These are phyloP conservation scores for Acacia melanoxylon DNA, from an alignment of 306 rosid species.

Conservation along the genomic window DNA sequence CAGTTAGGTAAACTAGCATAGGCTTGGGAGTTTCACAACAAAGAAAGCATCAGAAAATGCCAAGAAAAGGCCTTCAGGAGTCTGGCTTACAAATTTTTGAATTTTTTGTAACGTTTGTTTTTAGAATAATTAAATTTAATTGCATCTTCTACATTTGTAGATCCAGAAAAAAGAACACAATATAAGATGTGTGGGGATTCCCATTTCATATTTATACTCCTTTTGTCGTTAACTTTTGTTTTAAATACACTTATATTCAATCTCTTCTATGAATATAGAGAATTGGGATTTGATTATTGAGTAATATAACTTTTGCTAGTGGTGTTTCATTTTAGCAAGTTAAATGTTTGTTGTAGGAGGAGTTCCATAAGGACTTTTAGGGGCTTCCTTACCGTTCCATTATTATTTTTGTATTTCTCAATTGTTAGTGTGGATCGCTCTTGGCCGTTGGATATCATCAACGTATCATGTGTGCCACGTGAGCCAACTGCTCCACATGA, in stretches of 20 bases:
- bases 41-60: background rate
- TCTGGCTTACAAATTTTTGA: background rate
- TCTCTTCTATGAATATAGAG: background rate
- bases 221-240: background rate
- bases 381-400: background rate
- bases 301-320: background rate
- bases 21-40: background rate
- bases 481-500: no score
- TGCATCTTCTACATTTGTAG: background rate
- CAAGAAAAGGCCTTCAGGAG: background rate
- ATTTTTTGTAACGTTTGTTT: constrained; percentile 19
- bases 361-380: background rate
- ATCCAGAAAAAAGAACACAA: background rate
- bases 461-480: no score
- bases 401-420: no score
- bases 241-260: background rate
- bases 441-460: no score
- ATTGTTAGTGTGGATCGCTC: no score
- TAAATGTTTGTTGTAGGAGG: background rate
- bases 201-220: background rate
- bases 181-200: background rate
- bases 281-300: background rate
- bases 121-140: constrained; percentile 6
- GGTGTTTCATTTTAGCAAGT: background rate
- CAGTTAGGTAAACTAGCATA: constrained; percentile 57